Percentiles rank a stretch among this genome's conserved stretches.
Conservation (phyloP, 75 land plant species). For the Ceratopteris richardii region DNA sequence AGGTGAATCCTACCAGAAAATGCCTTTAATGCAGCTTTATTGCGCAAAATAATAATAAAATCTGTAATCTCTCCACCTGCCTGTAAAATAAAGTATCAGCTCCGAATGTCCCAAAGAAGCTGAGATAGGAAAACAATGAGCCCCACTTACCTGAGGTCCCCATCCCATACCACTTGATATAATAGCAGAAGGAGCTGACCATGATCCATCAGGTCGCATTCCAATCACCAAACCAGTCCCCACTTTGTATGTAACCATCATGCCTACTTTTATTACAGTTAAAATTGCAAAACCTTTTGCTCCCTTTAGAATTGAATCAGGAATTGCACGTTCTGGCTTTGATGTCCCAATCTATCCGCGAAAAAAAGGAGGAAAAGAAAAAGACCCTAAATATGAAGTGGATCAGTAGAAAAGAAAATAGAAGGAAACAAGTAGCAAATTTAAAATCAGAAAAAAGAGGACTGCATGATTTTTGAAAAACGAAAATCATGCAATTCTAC, state of each 20-base stretch:
- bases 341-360: constrained; percentile 66
- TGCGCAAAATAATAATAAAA: constrained; percentile 78
- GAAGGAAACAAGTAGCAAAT: too few relatives aligned
- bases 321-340: constrained; percentile 74
- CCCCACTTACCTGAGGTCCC: constrained; percentile 76
- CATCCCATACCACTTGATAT: constrained; percentile 89
- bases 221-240: constrained; percentile 96
- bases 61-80: constrained; percentile 98
- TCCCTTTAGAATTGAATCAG: constrained; percentile 65
- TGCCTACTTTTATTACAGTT: constrained; percentile 76
- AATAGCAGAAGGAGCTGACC: constrained; percentile 97
- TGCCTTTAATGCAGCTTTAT: constrained; percentile 64
- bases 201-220: constrained; percentile 80
- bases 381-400: too few relatives aligned
- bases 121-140: background rate
- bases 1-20: constrained; percentile 76
- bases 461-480: too few relatives aligned
- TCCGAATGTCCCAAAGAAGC: background rate
- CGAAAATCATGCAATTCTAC: too few relatives aligned
- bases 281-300: constrained; percentile 95
- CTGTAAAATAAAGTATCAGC: constrained; percentile 31
- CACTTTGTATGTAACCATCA: constrained; percentile 86
- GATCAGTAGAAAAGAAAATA: too few relatives aligned
- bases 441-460: too few relatives aligned
- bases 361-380: background rate